Evolutionary conservation across 2,329 filamentous ascomycete genomes (phyloP), one percentile per base, ranked within the genome.

Genomic region (Pseudogymnoascus sp.): DNA sequence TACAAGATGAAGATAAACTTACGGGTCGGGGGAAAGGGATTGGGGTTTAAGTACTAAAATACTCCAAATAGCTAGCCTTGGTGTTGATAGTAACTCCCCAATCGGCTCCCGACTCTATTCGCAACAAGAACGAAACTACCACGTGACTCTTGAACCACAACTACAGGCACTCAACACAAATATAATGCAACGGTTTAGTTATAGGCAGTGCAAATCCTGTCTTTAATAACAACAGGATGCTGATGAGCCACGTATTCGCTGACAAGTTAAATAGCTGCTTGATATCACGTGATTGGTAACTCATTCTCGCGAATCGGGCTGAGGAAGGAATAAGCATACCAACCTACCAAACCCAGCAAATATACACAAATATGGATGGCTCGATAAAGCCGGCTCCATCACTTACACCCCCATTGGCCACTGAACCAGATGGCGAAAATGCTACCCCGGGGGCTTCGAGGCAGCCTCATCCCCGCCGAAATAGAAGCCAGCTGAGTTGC

Each of bases 401-500:
- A 16, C 5, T 16, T 11, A 52, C n/a, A 1, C n/a, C n/a, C 10
- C 49, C 29, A 12, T 16, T 33, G 3, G 19, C 33, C 19, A 12
- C 7, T 33, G 49, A 19, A 29, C 49, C 49, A 26, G 21, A 29
- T 49, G 43, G 14, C 43, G 23, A 49, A n/a, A 16, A 33, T 33
- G n/a, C 10, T 33, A 55, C 26, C 1, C 26, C 49, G 7, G n/a
- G n/a, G n/a, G 14, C 14, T 7, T 55, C 49, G 10, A 19, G 26
- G 5, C 49, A 55, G 10, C n/a, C 49, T 19, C 49, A 55, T 19
- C 29, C 29, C 26, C 49, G 49, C 29, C 49, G 49, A 31, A 55
- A 55, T 33, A 55, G 49, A 55, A 55, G 49, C 29, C 60, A 62
- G 45, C 16, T 62, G 23, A 52, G 38, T 14, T 69, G 68, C 59